phyloP scores from a whole-genome alignment of 1,284 basidiomycete species.

The Cryptococcus sp. region DNA sequence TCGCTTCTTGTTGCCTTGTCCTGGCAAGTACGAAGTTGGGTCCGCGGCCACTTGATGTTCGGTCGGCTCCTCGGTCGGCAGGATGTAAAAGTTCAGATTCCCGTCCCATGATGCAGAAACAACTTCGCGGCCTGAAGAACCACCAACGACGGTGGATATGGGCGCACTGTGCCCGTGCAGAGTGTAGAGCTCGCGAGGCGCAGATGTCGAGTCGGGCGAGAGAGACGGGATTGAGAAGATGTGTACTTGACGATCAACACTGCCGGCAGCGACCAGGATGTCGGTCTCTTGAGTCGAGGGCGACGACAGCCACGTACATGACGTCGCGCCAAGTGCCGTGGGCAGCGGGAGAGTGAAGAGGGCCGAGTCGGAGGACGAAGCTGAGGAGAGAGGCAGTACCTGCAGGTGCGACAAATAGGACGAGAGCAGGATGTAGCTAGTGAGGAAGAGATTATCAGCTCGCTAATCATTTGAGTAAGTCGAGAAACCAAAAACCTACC shows the following conservation, averaged over 20 bases:
- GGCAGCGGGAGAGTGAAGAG: constrained; percentile 51
- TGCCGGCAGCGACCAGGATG: constrained; percentile 67
- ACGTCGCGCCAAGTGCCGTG: constrained; percentile 65
- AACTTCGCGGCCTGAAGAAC: constrained; percentile 62
- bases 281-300: constrained; percentile 48
- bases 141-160: constrained; percentile 66
- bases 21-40: constrained; percentile 48
- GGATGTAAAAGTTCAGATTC: constrained; percentile 68
- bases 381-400: constrained; percentile 60
- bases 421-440: constrained; percentile 71
- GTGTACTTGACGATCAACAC: constrained; percentile 77
- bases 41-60: constrained; percentile 53
- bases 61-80: constrained; percentile 43
- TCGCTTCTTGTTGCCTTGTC: constrained; percentile 62
- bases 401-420: constrained; percentile 79
- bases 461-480: background rate
- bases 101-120: constrained; percentile 78
- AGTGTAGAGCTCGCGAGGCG: constrained; percentile 59
- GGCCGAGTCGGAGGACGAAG: constrained; percentile 22
- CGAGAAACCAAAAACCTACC: constrained; percentile 59
- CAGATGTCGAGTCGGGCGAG: constrained; percentile 45
- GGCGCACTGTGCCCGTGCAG: constrained; percentile 75
- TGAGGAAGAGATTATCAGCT: constrained; percentile 2
- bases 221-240: constrained; percentile 61
- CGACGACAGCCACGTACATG: constrained; percentile 63